Percentiles rank a stretch among this genome's conserved stretches.
These are phyloP conservation scores for Allomyces macrogynus DNA, from an alignment of 192 early-diverging fungal species.

Conservation along the genomic window DNA sequence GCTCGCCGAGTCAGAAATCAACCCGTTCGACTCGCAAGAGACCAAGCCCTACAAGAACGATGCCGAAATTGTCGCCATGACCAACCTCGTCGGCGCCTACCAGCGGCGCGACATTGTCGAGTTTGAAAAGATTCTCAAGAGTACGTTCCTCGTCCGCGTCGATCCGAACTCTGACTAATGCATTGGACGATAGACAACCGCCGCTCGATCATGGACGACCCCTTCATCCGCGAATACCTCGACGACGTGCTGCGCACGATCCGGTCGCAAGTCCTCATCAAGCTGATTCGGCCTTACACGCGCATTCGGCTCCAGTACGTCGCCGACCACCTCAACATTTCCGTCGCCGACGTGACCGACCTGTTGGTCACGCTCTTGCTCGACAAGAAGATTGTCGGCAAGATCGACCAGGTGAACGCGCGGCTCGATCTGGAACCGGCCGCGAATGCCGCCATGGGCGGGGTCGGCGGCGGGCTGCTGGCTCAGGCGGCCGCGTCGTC, in stretches of 20 bases:
- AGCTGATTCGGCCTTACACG: conserved; percentile 77
- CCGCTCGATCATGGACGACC: conserved; percentile 63
- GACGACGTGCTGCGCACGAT: conserved; percentile 84
- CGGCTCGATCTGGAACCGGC: too few species aligned
- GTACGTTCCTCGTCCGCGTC: conserved; percentile 7
- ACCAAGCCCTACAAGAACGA: conserved; percentile 91
- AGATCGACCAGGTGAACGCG: conserved; percentile 57
- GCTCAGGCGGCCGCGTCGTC: too few species aligned
- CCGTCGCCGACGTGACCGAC: conserved; percentile 55
- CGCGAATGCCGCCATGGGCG: too few species aligned
- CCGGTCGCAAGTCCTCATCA: conserved; percentile 70
- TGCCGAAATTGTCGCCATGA: conserved; percentile 80
- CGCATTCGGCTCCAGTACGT: conserved; percentile 66
- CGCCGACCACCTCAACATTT: conserved; percentile 63
- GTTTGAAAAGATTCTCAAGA: conserved; percentile 68
- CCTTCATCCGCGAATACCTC: conserved; percentile 75
- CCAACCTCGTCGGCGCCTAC: conserved; percentile 72
- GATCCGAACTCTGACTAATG: not conserved
- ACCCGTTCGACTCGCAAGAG: conserved; percentile 92
- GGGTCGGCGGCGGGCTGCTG: too few species aligned
- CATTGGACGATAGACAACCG: conserved; percentile 26
- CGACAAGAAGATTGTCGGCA: conserved; percentile 62
- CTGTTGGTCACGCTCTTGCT: conserved; percentile 71
- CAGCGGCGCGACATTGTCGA: conserved; percentile 67
- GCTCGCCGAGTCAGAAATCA: conserved; percentile 86